phyloP scores from a whole-genome alignment of 805 yeast species.

The Candida fluviatilis region DNA sequence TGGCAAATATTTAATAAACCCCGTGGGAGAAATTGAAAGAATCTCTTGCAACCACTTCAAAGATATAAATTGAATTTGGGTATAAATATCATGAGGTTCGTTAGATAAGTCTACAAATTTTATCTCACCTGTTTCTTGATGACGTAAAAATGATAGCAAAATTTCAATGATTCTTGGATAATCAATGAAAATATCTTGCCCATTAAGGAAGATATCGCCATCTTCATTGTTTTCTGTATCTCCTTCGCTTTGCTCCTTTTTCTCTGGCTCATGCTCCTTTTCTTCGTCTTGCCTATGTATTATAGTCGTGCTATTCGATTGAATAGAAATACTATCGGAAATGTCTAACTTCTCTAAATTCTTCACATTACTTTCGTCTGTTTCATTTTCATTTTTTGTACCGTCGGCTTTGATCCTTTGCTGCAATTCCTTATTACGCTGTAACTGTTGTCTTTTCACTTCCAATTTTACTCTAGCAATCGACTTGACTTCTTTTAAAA shows the following conservation, averaged over 20 bases:
- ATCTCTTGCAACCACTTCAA: conserved; percentile 79
- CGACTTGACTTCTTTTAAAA: conserved; percentile 75
- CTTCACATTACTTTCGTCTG: conserved; percentile 4
- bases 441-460: conserved; percentile 29
- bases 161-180: conserved; percentile 78
- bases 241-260: conserved; percentile 9
- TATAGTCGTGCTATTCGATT: conserved; percentile 23
- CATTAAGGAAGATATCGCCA: conserved; percentile 28
- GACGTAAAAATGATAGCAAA: conserved; percentile 75
- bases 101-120: conserved; percentile 23
- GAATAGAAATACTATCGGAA: conserved; percentile 21
- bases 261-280: neutral
- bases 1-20: conserved; percentile 71
- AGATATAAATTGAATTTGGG: conserved; percentile 72
- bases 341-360: conserved; percentile 3
- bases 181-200: conserved; percentile 78
- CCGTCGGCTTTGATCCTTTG: conserved; percentile 8
- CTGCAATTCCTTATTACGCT: conserved; percentile 6
- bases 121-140: conserved; percentile 29
- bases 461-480: conserved; percentile 64
- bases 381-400: conserved; percentile 1
- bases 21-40: conserved; percentile 67
- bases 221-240: conserved; percentile 34
- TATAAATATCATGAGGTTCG: conserved; percentile 34
- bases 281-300: conserved; percentile 12